phyloP scores from a whole-genome alignment of 164 flowering plant genomes.

The Echeveria elegans region DNA sequence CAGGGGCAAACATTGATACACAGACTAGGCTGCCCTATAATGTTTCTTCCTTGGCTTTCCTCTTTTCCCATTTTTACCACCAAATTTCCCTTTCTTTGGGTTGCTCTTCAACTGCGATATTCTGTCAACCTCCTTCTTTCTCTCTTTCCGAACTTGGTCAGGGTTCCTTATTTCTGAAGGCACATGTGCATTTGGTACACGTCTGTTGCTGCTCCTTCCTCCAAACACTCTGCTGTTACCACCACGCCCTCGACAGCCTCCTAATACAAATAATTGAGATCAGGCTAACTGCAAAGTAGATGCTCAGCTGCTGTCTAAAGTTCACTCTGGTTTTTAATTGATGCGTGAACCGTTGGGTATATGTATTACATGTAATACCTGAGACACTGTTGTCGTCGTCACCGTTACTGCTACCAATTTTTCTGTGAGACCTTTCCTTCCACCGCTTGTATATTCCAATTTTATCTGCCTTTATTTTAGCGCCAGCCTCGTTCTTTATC shows the following conservation, averaged over 20 bases:
- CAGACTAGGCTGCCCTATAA: not conserved
- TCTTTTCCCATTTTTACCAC: constrained; percentile 37
- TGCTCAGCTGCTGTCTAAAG: too few relatives aligned
- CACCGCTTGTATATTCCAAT: constrained; percentile 92
- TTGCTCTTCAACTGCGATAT: constrained; percentile 46
- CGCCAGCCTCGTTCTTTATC: constrained; percentile 85
- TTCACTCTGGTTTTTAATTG: too few relatives aligned
- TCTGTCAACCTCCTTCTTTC: constrained; percentile 56
- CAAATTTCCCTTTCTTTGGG: constrained; percentile 30
- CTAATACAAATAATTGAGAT: constrained; percentile 18
- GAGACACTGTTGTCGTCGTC: not conserved
- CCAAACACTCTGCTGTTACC: constrained; percentile 33
- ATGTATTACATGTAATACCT: too few relatives aligned
- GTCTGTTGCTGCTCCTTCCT: constrained; percentile 26
- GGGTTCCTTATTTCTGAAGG: constrained; percentile 68
- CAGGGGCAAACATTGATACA: not conserved
- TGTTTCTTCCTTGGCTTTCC: constrained; percentile 16
- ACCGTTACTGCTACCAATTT: constrained; percentile 27
- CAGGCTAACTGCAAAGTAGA: not conserved
- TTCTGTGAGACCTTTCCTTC: constrained; percentile 68
- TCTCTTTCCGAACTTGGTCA: constrained; percentile 72
- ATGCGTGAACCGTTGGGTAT: too few relatives aligned
- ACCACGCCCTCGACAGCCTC: constrained; percentile 17
- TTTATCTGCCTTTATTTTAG: constrained; percentile 56
- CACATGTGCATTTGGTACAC: constrained; percentile 69